Base-by-base conservation (phyloP, 352 stramenopile species). In the Halophytophthora polymorphica region DNA sequence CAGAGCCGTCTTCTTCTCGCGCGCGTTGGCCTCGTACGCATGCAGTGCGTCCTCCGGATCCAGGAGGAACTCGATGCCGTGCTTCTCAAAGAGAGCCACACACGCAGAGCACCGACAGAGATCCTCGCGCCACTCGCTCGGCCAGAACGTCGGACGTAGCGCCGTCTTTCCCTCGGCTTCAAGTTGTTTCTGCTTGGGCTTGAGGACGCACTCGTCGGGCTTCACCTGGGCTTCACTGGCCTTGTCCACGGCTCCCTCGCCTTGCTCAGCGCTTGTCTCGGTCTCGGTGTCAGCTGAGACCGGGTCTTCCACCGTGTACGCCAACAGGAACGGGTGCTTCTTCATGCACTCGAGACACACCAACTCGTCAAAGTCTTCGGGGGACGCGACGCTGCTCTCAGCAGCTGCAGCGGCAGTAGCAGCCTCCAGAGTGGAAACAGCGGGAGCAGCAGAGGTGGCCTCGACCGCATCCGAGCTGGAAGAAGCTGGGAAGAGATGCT, bases 311-410 rank as follows among this genome's bases (percentile, higher is more conserved):
- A 78, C 48, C 14, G 71, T 73, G 45, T 90, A 90, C 5, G 70
- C 61, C 45, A 82, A 66, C 21, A 90, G 53, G 52, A 88, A 90
- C 35, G 62, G 58, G 51, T 85, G 74, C 50, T 83, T 78, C 22
- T 52, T 45, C 72, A 87, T 88, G 45, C 80, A 90, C 37, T 71
- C 58, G 4, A 71, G 31, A 53, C 80, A 90, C 13, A 90, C 74
- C 17, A 87, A 58, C 47, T 90, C 80, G 25, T 90, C 80, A 55
- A 79, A 90, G 25, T 59, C 66, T 22, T 71, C 58, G 1, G 71
- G 53, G 29, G 42, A 46, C 25, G 58, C 22, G 6, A 15, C 11
- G n/a, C 52, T 50, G 36, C 8, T 40, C 49, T 41, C 36, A 15
- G 44, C 56, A n/a, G 31, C 36, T 12, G 22, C 38, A 34, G n/a